Base-by-base conservation (phyloP, 208 protist species). In the Trypanosoma theileri region DNA sequence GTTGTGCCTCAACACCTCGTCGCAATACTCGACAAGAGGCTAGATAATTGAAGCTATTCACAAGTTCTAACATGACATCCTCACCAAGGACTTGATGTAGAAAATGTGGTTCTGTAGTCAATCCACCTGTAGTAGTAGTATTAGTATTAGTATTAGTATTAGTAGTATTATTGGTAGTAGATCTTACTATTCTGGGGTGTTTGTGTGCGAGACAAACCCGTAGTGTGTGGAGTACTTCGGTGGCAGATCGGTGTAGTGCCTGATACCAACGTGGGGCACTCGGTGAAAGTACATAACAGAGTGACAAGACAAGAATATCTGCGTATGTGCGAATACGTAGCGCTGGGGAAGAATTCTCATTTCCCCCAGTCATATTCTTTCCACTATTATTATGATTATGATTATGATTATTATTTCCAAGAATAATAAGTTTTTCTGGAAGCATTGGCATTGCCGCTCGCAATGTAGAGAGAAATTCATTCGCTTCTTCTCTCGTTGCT, bases 261-360 rank as follows among this genome's bases (percentile, higher is more conserved):
- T n/a, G 41, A 60, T 64, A 69, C 53, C 55, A 69, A 4, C 40
- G 26, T 10, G 69, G 69, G 7, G 69, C 58, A 17, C 54, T 58
- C 10, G 69, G 69, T 3, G 69, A 67, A 10, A 68, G 4, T 11
- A 75, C 55, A 31, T 69, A 75, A 45, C 69, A 75, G 10, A 75
- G 53, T 4, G 54, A n/a, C 10, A 75, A 31, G 7, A 64, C 55
- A 63, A 75, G 61, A 45, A 75, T 35, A 51, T 75, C 53, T 16
- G 44, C 50, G 45, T 75, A 75, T 16, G 45, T 75, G 16, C 46
- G 16, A 13, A 75, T 14, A 46, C 45, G 64, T 24, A 75, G 28
- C 61, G 41, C 31, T 44, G 60, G 31, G 4, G 59, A 16, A 52
- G 59, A 16, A 52, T 21, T 6, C 6, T 35, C 28, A 6, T 35